A percentile compares a stretch with the other conserved stretches of the same genome.
Conservation (phyloP, 2,329 filamentous ascomycete genomes). For the Triangularia setosa region DNA sequence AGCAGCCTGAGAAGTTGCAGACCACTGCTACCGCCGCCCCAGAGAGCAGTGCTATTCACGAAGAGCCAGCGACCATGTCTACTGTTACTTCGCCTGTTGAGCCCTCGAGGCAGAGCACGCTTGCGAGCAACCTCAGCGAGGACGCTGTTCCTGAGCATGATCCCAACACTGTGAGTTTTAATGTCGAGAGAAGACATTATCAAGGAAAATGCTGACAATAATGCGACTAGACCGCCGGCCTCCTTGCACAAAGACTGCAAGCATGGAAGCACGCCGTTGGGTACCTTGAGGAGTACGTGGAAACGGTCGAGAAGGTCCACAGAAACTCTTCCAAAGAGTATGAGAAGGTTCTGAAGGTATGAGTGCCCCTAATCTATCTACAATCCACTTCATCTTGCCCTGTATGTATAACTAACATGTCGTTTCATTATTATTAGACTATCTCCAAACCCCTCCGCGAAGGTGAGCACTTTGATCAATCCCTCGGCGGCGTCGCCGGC, state of each 20-base stretch:
- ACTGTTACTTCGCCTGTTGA: constrained; percentile 8
- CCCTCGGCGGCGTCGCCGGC: constrained; percentile 78
- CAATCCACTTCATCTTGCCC: background rate
- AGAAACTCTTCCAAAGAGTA: constrained; percentile 87
- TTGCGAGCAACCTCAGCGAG: constrained; percentile 46
- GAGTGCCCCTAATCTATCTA: constrained; percentile 26
- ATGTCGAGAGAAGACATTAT: too few relatives aligned
- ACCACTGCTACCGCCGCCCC: background rate
- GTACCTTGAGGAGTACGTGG: constrained; percentile 88
- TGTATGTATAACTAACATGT: background rate
- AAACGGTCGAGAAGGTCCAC: constrained; percentile 80
- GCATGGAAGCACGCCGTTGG: constrained; percentile 95
- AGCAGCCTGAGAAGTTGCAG: background rate
- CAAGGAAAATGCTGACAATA: background rate
- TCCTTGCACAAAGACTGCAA: constrained; percentile 81
- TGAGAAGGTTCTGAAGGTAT: constrained; percentile 79
- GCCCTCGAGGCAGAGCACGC: constrained; percentile 46
- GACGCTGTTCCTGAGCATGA: constrained; percentile 57
- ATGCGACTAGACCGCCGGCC: constrained; percentile 59
- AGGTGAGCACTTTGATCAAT: constrained; percentile 89
- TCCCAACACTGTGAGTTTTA: constrained; percentile 51
- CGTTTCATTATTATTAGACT: constrained; percentile 41
- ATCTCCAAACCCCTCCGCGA: constrained; percentile 83
- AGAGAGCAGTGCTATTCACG: background rate
- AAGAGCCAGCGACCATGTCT: constrained; percentile 10